Conservation (phyloP, 2,329 filamentous ascomycete genomes). For the Cordyceps javanica region DNA sequence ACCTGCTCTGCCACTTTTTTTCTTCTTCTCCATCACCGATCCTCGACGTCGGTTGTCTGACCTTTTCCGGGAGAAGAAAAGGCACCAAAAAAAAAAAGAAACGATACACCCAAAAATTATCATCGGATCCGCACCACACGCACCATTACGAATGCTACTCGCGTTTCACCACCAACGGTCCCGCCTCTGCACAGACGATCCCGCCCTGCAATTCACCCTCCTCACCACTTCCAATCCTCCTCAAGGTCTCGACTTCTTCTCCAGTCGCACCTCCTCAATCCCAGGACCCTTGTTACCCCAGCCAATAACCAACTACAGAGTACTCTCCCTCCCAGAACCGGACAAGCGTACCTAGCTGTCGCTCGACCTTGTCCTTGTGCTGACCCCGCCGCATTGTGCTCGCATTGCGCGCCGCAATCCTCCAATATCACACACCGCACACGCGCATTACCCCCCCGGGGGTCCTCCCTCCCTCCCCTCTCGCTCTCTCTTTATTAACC, state of each 20-base stretch:
- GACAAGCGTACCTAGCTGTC: no score
- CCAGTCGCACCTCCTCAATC: neutral
- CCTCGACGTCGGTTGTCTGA: slow-evolving; percentile 1
- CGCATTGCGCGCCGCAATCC: neutral
- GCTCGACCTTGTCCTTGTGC: neutral
- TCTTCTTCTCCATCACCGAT: neutral
- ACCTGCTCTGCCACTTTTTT: neutral
- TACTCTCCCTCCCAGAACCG: neutral
- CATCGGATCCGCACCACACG: slow-evolving; percentile 1
- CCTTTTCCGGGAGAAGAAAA: no score
- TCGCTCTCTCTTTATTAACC: neutral
- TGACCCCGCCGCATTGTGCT: neutral
- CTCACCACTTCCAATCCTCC: neutral
- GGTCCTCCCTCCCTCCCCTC: no score
- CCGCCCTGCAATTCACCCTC: neutral
- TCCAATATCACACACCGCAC: neutral
- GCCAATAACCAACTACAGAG: neutral
- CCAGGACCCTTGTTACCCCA: neutral
- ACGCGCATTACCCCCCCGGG: no score
- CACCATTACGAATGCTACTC: neutral
- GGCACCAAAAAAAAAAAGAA: neutral
- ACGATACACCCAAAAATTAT: neutral
- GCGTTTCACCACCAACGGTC: neutral
- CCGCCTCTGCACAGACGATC: neutral
- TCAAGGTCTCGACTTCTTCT: no score